Evolutionary conservation across 345 rosid species (phyloP).

Genomic region (Brassica cretica): DNA sequence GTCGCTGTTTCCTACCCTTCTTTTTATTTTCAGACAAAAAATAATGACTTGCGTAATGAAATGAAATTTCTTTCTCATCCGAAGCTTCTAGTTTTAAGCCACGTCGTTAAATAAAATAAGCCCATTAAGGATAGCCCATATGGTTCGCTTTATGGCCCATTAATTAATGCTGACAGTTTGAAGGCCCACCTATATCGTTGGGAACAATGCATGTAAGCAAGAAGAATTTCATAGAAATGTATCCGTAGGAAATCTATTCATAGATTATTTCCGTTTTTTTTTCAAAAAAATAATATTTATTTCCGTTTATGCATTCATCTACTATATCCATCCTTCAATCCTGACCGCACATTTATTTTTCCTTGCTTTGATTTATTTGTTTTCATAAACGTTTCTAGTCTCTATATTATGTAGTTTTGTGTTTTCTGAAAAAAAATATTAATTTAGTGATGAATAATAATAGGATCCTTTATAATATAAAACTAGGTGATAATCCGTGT

Average conservation of each 20-base stretch:
- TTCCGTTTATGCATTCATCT: no score
- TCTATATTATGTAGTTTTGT: background rate
- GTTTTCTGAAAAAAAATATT: background rate
- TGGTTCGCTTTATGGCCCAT: background rate
- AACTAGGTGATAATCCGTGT: no score
- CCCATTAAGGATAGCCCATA: slow-evolving; percentile 4
- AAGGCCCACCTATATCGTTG: background rate
- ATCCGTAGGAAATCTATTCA: no score
- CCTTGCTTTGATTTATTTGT: background rate
- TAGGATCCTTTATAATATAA: background rate
- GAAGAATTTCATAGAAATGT: no score
- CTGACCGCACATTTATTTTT: background rate
- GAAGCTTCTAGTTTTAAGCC: background rate
- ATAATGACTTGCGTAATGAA: background rate
- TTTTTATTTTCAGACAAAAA: background rate
- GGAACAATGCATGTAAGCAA: no score
- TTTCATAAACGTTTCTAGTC: background rate
- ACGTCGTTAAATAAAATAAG: background rate
- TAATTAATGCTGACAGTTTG: background rate
- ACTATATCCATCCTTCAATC: background rate
- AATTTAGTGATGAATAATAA: background rate
- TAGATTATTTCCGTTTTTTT: no score
- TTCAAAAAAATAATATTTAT: no score
- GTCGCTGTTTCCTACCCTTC: background rate
- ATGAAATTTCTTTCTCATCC: background rate